Conservation (phyloP, 2,329 filamentous ascomycete genomes). For the Fusarium sp. region DNA sequence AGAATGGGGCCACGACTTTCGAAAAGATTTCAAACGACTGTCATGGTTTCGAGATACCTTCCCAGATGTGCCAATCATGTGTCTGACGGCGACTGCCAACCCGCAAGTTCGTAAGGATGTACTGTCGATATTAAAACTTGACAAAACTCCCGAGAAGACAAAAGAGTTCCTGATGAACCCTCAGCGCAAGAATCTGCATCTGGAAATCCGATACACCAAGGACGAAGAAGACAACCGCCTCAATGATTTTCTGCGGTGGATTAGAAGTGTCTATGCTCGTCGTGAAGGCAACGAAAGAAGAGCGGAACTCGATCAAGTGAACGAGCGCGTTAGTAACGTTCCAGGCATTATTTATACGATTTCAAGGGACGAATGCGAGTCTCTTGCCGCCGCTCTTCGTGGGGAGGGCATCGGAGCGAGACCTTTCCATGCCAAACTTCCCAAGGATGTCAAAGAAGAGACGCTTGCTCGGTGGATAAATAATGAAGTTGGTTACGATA, state of each 20-base stretch:
- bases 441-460: slow-evolving; percentile 75
- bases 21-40: slow-evolving; percentile 88
- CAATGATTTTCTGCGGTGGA: slow-evolving; percentile 79
- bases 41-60: slow-evolving; percentile 87
- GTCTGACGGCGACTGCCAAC: slow-evolving; percentile 92
- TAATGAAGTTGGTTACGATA: slow-evolving; percentile 81
- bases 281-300: slow-evolving; percentile 69
- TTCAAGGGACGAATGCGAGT: slow-evolving; percentile 79
- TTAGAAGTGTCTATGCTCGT: slow-evolving; percentile 77
- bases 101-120: slow-evolving; percentile 84
- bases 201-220: slow-evolving; percentile 86
- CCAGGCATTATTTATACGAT: slow-evolving; percentile 85
- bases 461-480: slow-evolving; percentile 78
- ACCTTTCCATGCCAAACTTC: slow-evolving; percentile 77
- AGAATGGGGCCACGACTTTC: slow-evolving; percentile 98
- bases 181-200: slow-evolving; percentile 85
- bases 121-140: slow-evolving; percentile 76
- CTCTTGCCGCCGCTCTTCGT: slow-evolving; percentile 72
- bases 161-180: slow-evolving; percentile 86
- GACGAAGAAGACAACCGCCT: slow-evolving; percentile 80
- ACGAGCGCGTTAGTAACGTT: slow-evolving; percentile 71
- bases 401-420: slow-evolving; percentile 77
- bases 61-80: slow-evolving; percentile 89
- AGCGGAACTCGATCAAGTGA: slow-evolving; percentile 64
- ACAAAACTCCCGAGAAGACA: slow-evolving; percentile 66